Evolutionary conservation across 2,329 filamentous ascomycete species (phyloP).

Genomic region (Cercospora nicotianae): DNA sequence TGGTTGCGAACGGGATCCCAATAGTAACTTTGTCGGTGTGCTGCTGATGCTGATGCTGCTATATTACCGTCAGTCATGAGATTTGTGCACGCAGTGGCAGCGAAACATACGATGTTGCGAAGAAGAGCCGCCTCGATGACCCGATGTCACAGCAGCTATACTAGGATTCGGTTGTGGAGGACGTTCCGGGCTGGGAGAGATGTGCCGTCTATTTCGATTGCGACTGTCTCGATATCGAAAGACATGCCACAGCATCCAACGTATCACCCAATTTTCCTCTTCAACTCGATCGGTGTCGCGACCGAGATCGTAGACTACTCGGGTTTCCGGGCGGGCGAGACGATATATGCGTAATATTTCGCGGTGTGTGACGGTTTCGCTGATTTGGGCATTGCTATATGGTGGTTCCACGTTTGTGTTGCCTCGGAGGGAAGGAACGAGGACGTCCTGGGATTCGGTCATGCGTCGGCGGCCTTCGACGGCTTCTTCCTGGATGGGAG

Average conservation of each 20-base stretch:
- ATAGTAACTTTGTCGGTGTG: constrained; percentile 30
- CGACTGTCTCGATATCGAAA: constrained; percentile 51
- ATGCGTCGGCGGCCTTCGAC: constrained; percentile 44
- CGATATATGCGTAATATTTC: constrained; percentile 47
- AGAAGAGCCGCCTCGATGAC: constrained; percentile 1
- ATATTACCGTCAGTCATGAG: background rate
- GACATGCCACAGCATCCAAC: constrained; percentile 55
- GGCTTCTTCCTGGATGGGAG: constrained; percentile 45
- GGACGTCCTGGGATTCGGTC: constrained; percentile 42
- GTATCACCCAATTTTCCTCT: constrained; percentile 53
- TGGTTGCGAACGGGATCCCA: constrained; percentile 38
- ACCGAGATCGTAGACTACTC: constrained; percentile 45
- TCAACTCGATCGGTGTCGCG: constrained; percentile 43
- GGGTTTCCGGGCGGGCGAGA: constrained; percentile 42
- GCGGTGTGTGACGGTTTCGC: constrained; percentile 49
- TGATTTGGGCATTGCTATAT: constrained; percentile 51
- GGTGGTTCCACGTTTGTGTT: constrained; percentile 39
- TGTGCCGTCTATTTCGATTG: constrained; percentile 36
- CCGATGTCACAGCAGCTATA: constrained; percentile 15
- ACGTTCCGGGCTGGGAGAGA: constrained; percentile 28
- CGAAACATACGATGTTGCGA: constrained; percentile 13
- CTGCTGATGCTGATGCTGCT: constrained; percentile 5
- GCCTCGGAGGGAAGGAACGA: constrained; percentile 41
- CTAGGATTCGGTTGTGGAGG: constrained; percentile 16
- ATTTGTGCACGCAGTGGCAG: constrained; percentile 5